Percentiles rank a stretch among this genome's conserved stretches.
Evolutionary conservation across 768 basidiomycete species (phyloP).

Genomic region (Phlebiopsis gigantea): DNA sequence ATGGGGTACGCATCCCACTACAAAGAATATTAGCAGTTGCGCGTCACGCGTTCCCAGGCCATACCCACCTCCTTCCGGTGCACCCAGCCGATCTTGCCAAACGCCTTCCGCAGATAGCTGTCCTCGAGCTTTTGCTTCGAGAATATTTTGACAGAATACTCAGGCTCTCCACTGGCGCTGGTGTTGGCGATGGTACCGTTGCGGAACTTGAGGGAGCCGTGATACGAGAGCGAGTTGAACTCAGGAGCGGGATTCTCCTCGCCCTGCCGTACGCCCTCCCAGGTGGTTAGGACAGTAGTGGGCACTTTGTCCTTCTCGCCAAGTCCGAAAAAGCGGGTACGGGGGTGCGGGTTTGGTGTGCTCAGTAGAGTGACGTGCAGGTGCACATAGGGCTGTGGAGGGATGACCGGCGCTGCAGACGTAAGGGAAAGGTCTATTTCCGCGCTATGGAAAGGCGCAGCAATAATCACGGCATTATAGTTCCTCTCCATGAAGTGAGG

Average conservation of each 20-base stretch:
- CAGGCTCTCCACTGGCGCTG: constrained; percentile 30
- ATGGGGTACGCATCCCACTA: constrained; percentile 82
- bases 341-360: constrained; percentile 61
- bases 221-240: constrained; percentile 87
- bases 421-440: constrained; percentile 48
- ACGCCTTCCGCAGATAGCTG: constrained; percentile 62
- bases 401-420: constrained; percentile 37
- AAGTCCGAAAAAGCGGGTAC: constrained; percentile 67
- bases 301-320: constrained; percentile 42
- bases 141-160: constrained; percentile 87
- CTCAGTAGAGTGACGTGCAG: constrained; percentile 87
- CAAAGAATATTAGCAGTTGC: constrained; percentile 4
- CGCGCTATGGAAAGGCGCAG: constrained; percentile 78
- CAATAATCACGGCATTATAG: constrained; percentile 78
- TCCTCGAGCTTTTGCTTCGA: constrained; percentile 61
- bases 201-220: constrained; percentile 42
- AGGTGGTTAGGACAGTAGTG: constrained; percentile 66
- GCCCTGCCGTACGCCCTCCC: constrained; percentile 50
- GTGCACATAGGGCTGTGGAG: constrained; percentile 69
- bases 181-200: constrained; percentile 29
- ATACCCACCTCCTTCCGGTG: constrained; percentile 63
- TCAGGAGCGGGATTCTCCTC: constrained; percentile 41
- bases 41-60: neutral
- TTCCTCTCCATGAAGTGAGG: constrained; percentile 24
- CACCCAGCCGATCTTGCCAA: constrained; percentile 70